Conservation (phyloP, 495 filamentous ascomycete species). For the Hyaloscypha finlandica region DNA sequence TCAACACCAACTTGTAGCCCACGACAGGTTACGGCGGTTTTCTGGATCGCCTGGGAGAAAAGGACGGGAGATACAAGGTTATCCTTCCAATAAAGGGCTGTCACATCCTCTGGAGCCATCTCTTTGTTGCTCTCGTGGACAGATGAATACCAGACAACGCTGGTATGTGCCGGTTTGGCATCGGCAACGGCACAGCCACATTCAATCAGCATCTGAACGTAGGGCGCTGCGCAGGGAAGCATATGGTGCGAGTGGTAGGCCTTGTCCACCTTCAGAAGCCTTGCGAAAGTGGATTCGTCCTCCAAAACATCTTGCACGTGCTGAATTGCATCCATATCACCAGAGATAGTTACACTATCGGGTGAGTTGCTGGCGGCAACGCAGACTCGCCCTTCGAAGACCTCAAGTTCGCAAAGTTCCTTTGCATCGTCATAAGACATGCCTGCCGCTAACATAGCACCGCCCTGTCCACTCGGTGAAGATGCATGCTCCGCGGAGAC, state of each 20-base stretch:
- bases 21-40: constrained; percentile 2
- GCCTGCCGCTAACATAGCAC: too few species aligned
- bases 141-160: not conserved
- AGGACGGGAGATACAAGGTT: constrained; percentile 59
- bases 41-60: constrained; percentile 51
- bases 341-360: constrained; percentile 49
- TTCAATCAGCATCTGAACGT: not conserved
- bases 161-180: not conserved
- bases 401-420: too few species aligned
- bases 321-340: constrained; percentile 38
- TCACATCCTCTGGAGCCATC: not conserved
- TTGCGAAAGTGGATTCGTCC: constrained; percentile 44
- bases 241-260: constrained; percentile 70
- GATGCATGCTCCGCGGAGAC: too few species aligned
- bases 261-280: constrained; percentile 47
- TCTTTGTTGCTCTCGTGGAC: not conserved
- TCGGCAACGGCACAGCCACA: not conserved
- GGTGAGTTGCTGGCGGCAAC: constrained; percentile 49
- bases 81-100: constrained; percentile 52
- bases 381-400: too few species aligned
- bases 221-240: constrained; percentile 33
- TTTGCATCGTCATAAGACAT: too few species aligned
- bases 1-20: constrained; percentile 40
- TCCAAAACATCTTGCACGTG: constrained; percentile 41
- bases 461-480: too few species aligned